These are phyloP conservation scores for Xylaria nigripes DNA, from an alignment of 495 filamentous ascomycete genomes.

Conservation along the genomic window DNA sequence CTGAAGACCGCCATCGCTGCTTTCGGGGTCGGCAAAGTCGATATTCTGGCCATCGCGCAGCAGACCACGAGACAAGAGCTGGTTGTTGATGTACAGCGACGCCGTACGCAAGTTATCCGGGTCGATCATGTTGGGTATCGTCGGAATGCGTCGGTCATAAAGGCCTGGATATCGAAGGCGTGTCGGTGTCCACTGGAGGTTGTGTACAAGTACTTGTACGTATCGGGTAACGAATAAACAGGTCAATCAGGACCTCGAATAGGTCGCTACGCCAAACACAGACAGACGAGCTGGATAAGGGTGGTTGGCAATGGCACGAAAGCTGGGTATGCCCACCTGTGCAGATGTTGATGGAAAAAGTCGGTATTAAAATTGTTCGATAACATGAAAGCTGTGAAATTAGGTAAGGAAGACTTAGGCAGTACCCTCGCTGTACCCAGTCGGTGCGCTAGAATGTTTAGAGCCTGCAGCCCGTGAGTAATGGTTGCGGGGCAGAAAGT, in stretches of 20 bases:
- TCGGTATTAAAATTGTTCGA: neutral
- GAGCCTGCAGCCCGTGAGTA: neutral
- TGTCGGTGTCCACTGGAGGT: neutral
- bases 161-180: neutral
- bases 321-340: neutral
- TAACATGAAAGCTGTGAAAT: neutral
- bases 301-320: neutral
- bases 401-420: neutral
- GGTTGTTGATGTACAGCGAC: constrained; percentile 93
- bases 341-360: neutral
- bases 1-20: constrained; percentile 53
- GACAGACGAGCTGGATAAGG: neutral
- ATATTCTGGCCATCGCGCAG: constrained; percentile 76
- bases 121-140: constrained; percentile 52
- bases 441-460: neutral
- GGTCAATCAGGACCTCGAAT: neutral
- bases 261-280: neutral
- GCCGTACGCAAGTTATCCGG: constrained; percentile 74
- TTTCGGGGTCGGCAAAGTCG: constrained; percentile 72
- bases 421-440: neutral
- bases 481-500: constrained; percentile 11
- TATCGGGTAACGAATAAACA: neutral
- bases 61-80: constrained; percentile 80
- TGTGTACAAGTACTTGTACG: neutral
- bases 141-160: neutral